Conservation (phyloP, 306 rosid genomes). For the Spatholobus suberectus region DNA sequence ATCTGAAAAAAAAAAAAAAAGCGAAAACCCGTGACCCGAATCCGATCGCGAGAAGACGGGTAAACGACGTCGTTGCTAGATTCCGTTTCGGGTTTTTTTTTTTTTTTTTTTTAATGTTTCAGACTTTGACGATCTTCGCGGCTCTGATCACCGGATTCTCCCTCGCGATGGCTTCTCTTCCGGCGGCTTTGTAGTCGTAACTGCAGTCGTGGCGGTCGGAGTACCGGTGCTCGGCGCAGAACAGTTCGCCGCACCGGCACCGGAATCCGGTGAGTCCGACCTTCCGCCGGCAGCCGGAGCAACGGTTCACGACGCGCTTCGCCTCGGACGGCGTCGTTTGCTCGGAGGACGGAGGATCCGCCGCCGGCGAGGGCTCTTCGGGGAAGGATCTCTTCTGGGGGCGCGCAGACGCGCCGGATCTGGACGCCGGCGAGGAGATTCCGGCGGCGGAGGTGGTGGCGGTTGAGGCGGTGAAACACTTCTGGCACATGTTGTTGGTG, state of each 20-base stretch:
- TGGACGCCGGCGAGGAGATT: slow-evolving; percentile 34
- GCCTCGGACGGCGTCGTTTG: slow-evolving; percentile 41
- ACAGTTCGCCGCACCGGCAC: slow-evolving; percentile 86
- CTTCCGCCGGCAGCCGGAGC: slow-evolving; percentile 77
- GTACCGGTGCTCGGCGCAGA: slow-evolving; percentile 84
- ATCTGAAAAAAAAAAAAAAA: slow-evolving; percentile 36
- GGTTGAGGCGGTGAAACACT: slow-evolving; percentile 59
- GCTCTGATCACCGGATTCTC: slow-evolving; percentile 89
- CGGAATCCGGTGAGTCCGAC: slow-evolving; percentile 91
- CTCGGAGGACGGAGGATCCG: slow-evolving; percentile 18
- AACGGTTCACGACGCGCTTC: slow-evolving; percentile 69
- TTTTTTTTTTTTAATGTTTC: slow-evolving; percentile 33
- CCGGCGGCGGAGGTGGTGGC: not conserved
- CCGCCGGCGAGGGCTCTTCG: slow-evolving; percentile 38
- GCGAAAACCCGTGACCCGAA: slow-evolving; percentile 47
- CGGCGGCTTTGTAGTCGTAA: slow-evolving; percentile 87
- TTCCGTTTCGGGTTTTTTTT: not conserved
- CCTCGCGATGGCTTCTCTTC: slow-evolving; percentile 84
- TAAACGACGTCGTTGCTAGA: not conserved
- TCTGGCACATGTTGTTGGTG: slow-evolving; percentile 91
- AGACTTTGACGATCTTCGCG: slow-evolving; percentile 85
- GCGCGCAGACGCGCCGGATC: slow-evolving; percentile 46
- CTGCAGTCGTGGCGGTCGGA: slow-evolving; percentile 86
- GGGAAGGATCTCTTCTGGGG: slow-evolving; percentile 42
- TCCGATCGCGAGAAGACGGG: slow-evolving; percentile 35